These are phyloP conservation scores for Ustilago lituana DNA, from an alignment of 1,284 basidiomycete species.

Conservation along the genomic window DNA sequence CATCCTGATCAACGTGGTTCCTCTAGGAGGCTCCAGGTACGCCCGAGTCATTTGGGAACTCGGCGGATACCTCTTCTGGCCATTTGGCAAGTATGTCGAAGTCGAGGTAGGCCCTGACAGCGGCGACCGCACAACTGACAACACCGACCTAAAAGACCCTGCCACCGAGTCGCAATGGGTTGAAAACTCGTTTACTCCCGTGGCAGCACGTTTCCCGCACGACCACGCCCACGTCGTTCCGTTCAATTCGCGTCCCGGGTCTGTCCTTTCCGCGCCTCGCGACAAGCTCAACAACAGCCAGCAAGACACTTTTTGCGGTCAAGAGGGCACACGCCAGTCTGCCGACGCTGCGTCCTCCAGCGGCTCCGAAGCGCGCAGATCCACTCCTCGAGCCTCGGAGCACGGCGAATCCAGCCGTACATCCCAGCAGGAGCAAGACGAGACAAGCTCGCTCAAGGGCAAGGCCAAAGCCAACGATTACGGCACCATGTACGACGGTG, in stretches of 20 bases:
- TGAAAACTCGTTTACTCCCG: constrained; percentile 63
- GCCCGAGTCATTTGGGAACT: constrained; percentile 88
- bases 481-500: constrained; percentile 26
- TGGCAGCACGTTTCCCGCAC: constrained; percentile 57
- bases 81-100: constrained; percentile 98
- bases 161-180: constrained; percentile 67
- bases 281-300: constrained; percentile 35
- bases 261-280: constrained; percentile 20
- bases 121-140: constrained; percentile 48
- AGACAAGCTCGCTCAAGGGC: constrained; percentile 47
- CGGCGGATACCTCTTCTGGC: constrained; percentile 97
- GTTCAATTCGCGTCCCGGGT: constrained; percentile 48
- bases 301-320: constrained; percentile 25
- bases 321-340: constrained; percentile 10
- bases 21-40: constrained; percentile 83
- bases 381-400: constrained; percentile 33
- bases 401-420: constrained; percentile 28
- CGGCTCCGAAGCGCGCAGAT: constrained; percentile 31
- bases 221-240: constrained; percentile 53
- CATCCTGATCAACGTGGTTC: constrained; percentile 76
- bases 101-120: constrained; percentile 71
- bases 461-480: constrained; percentile 45
- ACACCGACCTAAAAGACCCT: constrained; percentile 10
- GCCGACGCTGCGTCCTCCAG: constrained; percentile 37
- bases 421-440: constrained; percentile 36